These are phyloP conservation scores for Aspergillus homomorphus DNA, from an alignment of 495 filamentous ascomycete genomes.

Conservation along the genomic window DNA sequence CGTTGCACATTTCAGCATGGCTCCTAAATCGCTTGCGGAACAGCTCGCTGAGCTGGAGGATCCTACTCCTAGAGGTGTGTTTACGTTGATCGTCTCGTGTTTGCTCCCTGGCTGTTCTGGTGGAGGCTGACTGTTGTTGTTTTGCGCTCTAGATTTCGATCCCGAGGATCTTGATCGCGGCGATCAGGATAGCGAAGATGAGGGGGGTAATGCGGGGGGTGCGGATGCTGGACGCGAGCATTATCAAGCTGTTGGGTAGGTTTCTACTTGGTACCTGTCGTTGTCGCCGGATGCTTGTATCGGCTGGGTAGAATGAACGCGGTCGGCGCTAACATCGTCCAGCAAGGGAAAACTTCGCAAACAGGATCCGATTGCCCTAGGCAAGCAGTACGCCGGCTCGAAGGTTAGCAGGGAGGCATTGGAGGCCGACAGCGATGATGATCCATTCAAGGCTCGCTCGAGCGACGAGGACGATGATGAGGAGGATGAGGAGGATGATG, in stretches of 20 bases:
- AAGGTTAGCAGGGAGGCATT: constrained; percentile 72
- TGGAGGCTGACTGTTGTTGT: background rate
- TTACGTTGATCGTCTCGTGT: background rate
- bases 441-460: constrained; percentile 37
- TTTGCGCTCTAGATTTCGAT: constrained; percentile 67
- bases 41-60: constrained; percentile 64
- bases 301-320: background rate
- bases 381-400: constrained; percentile 79
- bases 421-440: constrained; percentile 48
- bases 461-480: constrained; percentile 40
- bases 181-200: constrained; percentile 53
- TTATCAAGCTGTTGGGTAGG: constrained; percentile 76
- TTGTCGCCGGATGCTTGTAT: background rate
- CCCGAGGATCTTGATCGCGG: constrained; percentile 69
- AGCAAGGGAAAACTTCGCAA: constrained; percentile 86
- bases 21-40: constrained; percentile 51
- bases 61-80: constrained; percentile 57
- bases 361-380: constrained; percentile 55
- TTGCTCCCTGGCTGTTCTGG: constrained; percentile 2
- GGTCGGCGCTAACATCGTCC: background rate
- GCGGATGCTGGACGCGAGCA: constrained; percentile 68
- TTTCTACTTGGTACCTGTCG: background rate
- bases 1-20: constrained; percentile 13
- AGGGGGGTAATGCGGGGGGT: constrained; percentile 37
- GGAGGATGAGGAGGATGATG: constrained; percentile 55